Conservation (phyloP, 805 yeast species). For the Komagataella phaffii region DNA sequence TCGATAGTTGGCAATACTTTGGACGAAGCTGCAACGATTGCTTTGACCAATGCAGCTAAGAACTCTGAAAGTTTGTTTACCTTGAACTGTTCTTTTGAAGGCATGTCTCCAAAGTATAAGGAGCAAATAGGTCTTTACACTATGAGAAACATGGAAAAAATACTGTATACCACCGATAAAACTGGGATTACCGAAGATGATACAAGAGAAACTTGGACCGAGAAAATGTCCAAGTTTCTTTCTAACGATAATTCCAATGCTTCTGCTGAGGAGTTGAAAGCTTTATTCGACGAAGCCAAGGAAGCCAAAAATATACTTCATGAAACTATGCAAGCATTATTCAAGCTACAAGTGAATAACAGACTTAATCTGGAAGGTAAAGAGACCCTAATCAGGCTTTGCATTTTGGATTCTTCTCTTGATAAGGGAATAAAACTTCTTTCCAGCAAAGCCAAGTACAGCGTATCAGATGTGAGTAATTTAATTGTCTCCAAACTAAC, state of each 20-base stretch:
- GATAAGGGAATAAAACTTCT: slow-evolving; percentile 33
- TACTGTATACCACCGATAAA: slow-evolving; percentile 19
- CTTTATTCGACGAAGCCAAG: slow-evolving; percentile 25
- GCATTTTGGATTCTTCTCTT: slow-evolving; percentile 58
- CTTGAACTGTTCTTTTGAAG: slow-evolving; percentile 52
- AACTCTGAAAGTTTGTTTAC: slow-evolving; percentile 50
- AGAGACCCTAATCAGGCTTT: slow-evolving; percentile 57
- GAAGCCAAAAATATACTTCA: slow-evolving; percentile 28
- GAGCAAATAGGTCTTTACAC: slow-evolving; percentile 69
- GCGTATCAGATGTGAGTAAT: not conserved
- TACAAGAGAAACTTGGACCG: slow-evolving; percentile 8
- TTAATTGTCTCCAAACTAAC: not conserved
- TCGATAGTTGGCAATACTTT: slow-evolving; percentile 54
- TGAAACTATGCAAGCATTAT: slow-evolving; percentile 39
- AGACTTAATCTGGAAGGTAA: slow-evolving; percentile 56
- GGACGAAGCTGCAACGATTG: slow-evolving; percentile 46
- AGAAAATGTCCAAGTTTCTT: not conserved
- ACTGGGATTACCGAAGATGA: not conserved
- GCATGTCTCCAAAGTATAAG: slow-evolving; percentile 46
- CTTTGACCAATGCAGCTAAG: slow-evolving; percentile 59
- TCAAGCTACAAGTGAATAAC: slow-evolving; percentile 39
- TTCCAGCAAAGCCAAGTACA: not conserved
- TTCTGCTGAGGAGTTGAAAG: slow-evolving; percentile 5
- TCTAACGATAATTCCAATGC: not conserved
- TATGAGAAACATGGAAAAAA: slow-evolving; percentile 67